phyloP scores from a whole-genome alignment of 352 stramenopile genomes.

The Lagenidium giganteum region DNA sequence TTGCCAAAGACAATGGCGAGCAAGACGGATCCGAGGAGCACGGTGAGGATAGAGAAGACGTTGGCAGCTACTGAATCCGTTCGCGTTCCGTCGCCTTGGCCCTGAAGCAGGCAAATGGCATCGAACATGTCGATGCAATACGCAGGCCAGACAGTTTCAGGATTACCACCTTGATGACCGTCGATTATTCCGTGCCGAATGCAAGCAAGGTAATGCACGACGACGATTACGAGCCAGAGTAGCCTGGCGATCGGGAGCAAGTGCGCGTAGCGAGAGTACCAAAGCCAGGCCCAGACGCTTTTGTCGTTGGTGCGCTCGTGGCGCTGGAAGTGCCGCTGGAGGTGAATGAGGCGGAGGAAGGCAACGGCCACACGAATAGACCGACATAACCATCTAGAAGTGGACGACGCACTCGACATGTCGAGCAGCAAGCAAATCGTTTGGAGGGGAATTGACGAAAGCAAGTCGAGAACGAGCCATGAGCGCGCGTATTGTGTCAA shows the following conservation, averaged over 20 bases:
- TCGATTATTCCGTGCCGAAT: slow-evolving; percentile 11
- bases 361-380: too few species aligned
- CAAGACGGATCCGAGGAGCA: slow-evolving; percentile 37
- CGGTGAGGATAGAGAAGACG: slow-evolving; percentile 27
- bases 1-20: slow-evolving; percentile 56
- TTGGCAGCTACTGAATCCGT: slow-evolving; percentile 23
- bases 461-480: slow-evolving; percentile 13
- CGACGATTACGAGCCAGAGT: slow-evolving; percentile 8
- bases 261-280: slow-evolving; percentile 22
- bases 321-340: slow-evolving; percentile 2
- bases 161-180: slow-evolving; percentile 48
- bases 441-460: slow-evolving; percentile 5
- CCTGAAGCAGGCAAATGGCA: slow-evolving; percentile 32
- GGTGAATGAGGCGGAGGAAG: neutral
- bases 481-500: slow-evolving; percentile 17
- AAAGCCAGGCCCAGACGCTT: slow-evolving; percentile 14
- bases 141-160: slow-evolving; percentile 34
- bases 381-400: too few species aligned
- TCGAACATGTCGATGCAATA: slow-evolving; percentile 34
- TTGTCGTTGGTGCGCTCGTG: neutral
- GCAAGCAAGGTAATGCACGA: slow-evolving; percentile 16
- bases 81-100: slow-evolving; percentile 27
- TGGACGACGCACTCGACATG: neutral
- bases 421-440: neutral
- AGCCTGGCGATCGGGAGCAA: slow-evolving; percentile 5